Conservation (phyloP, 106 monocot species). For the Dendrobium catenatum region DNA sequence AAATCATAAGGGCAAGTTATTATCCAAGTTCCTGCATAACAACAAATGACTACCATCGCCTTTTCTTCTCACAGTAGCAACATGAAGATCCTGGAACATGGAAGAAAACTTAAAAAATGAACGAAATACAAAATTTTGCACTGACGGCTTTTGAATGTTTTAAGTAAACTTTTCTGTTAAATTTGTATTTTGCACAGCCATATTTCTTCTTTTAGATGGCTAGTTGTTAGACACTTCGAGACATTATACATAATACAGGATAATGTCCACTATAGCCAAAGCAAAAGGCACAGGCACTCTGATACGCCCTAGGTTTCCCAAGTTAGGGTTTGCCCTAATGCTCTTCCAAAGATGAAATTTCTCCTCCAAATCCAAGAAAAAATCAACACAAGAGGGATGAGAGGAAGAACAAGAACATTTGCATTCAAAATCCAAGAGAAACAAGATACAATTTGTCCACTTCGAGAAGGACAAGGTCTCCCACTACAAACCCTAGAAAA, state of each 20-base stretch:
- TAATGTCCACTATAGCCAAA: neutral
- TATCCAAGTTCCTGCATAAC: neutral
- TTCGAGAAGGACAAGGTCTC: too few relatives aligned
- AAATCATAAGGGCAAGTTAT: neutral
- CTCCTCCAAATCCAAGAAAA: too few relatives aligned
- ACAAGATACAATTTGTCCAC: too few relatives aligned
- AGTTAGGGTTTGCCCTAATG: too few relatives aligned
- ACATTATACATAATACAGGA: neutral
- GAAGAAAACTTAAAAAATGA: neutral
- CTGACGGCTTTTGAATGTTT: neutral
- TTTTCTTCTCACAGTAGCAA: neutral
- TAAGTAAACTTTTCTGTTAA: neutral
- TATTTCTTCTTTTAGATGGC: neutral
- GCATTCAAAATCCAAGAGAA: too few relatives aligned
- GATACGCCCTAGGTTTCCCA: too few relatives aligned
- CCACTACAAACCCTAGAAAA: too few relatives aligned
- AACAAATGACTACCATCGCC: neutral
- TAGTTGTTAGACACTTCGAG: neutral
- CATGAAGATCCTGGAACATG: slow-evolving; percentile 1
- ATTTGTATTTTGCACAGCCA: neutral
- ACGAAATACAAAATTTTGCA: neutral
- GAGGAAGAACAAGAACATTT: too few relatives aligned
- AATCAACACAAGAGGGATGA: too few relatives aligned
- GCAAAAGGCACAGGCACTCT: neutral
- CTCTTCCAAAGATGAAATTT: too few relatives aligned